Base-by-base conservation (phyloP, 2,329 filamentous ascomycete species). In the Colletotrichum musae region DNA sequence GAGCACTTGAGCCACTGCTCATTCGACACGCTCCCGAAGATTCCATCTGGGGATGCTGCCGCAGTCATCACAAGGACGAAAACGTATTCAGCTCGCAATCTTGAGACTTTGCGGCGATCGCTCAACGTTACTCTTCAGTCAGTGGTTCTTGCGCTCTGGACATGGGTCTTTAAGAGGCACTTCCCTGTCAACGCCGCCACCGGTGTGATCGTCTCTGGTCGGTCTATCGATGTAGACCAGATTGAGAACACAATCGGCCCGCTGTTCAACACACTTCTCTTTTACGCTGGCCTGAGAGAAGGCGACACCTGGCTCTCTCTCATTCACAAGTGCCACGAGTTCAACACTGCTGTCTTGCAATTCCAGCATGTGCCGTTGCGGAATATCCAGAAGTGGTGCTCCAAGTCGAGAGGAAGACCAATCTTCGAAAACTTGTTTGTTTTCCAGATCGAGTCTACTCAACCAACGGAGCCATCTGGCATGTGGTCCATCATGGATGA, bases 181-280 rank as follows among this genome's bases (percentile, higher is more conserved):
- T 81, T 87, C 32, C 76, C 80, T 3, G 76, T 80, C 16, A 79
- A 84, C 6, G 80, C 87, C 1, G 88, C 89, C 0, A 83, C 95
- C 15, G 95, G 95, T 1, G 82, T 97, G 21, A 87, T 98, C 13
- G 87, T 93, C 0, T 96, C 94, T 6, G 95, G 95, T 1, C 87
- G 95, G 68, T 88, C 90, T 0, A 87, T 97, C 5, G 88, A 93
- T 51, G 80, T 94, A 13, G 86, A 91, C 7, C 84, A 84, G 2
- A 87, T 91, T 2, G 92, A 94, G 54, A 76, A 84, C 24, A 88
- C 93, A 1, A 87, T 96, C 50, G 95, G 95, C 0, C 95, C 95
- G 0, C 81, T 98, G 21, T 97, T 98, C 85, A 98, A 98, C 76
- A 97, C 94, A 0, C 83, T 98, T 1, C 94, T 95, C 0, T 94